Evolutionary conservation across 139 green algal species (phyloP).

Genomic region (Chlamydomonas urium): DNA sequence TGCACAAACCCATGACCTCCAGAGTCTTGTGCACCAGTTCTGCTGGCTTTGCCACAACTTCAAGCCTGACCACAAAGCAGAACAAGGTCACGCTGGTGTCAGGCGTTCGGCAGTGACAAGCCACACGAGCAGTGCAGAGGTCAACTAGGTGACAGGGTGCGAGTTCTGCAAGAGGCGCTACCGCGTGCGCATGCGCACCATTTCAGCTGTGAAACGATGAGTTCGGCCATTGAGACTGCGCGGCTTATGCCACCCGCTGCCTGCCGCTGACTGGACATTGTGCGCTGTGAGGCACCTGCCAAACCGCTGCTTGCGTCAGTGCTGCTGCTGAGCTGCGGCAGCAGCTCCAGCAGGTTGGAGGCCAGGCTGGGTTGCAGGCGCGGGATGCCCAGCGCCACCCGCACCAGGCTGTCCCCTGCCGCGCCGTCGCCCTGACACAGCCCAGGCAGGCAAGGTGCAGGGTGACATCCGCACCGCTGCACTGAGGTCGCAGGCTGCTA

Average conservation of each 20-base stretch:
- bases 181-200: background rate
- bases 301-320: background rate
- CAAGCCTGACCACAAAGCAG: background rate
- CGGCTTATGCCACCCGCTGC: too few relatives aligned
- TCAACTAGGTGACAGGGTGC: background rate
- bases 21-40: constrained; percentile 2
- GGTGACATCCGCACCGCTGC: too few relatives aligned
- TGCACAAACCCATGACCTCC: constrained; percentile 5
- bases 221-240: background rate
- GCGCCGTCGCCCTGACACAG: too few relatives aligned
- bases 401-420: constrained; percentile 11
- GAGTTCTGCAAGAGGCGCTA: background rate
- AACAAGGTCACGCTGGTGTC: background rate
- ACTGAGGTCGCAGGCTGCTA: too few relatives aligned
- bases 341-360: background rate
- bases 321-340: background rate
- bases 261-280: background rate
- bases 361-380: background rate
- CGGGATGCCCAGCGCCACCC: background rate
- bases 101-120: background rate
- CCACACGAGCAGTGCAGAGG: background rate
- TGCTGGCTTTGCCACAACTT: background rate
- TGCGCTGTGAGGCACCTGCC: background rate
- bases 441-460: too few relatives aligned
- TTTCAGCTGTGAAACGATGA: constrained; percentile 6